Evolutionary conservation across 2,329 filamentous ascomycete species (phyloP).

Genomic region (Tolypocladium pustulatum): DNA sequence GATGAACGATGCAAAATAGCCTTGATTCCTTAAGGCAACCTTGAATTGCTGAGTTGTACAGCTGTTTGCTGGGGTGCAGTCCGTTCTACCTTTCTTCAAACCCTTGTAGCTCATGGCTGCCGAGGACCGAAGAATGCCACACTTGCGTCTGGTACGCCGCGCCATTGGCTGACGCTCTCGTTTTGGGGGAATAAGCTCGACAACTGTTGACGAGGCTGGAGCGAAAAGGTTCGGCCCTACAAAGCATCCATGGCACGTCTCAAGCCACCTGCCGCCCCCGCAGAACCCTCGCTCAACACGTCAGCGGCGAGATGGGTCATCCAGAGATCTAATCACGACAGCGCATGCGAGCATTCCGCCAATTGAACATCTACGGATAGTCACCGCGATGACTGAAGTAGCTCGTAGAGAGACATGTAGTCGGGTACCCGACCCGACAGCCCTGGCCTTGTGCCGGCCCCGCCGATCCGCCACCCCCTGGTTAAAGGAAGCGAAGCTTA

Average conservation of each 20-base stretch:
- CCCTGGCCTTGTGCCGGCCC: not conserved
- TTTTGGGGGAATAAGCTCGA: not conserved
- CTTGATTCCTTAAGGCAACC: no score
- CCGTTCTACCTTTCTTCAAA: not conserved
- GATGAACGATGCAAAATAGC: no score
- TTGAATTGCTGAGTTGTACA: no score
- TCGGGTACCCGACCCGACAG: not conserved
- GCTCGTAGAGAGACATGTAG: not conserved
- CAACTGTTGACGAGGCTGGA: not conserved
- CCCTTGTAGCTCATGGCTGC: not conserved
- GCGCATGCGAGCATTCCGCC: no score
- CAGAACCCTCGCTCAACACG: not conserved
- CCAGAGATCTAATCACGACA: not conserved
- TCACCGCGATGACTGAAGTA: no score
- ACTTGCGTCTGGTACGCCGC: no score
- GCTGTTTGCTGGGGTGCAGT: no score
- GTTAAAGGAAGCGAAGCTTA: not conserved
- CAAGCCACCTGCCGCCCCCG: not conserved
- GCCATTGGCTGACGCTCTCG: not conserved
- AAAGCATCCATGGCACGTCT: not conserved
- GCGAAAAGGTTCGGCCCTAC: not conserved
- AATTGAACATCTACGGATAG: not conserved
- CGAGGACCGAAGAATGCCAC: not conserved
- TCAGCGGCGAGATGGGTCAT: not conserved
- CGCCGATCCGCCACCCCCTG: no score